Conservation (phyloP, 495 filamentous ascomycete species). For the Stereocaulon alpinum region DNA sequence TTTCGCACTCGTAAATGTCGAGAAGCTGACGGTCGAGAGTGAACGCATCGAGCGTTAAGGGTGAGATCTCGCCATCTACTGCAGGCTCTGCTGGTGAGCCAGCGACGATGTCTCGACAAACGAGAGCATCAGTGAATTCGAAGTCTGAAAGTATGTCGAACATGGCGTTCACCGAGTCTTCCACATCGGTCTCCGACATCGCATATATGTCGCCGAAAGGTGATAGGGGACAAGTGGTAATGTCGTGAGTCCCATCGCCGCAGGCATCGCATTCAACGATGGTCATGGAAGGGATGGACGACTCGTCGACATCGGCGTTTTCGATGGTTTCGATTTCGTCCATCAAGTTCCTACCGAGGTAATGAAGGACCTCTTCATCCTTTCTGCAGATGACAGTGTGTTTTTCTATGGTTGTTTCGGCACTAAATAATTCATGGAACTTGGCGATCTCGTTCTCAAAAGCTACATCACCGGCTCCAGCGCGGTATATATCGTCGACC, state of each 20-base stretch:
- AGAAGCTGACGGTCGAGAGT: neutral
- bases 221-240: too few relatives aligned
- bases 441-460: neutral
- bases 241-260: too few relatives aligned
- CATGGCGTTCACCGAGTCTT: too few relatives aligned
- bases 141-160: too few relatives aligned
- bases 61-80: neutral
- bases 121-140: neutral
- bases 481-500: neutral
- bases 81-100: neutral
- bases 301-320: neutral
- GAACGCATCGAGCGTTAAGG: neutral
- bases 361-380: neutral
- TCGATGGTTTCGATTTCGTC: neutral
- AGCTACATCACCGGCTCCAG: neutral
- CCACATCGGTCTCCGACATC: too few relatives aligned
- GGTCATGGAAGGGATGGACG: too few relatives aligned
- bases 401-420: neutral
- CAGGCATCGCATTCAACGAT: too few relatives aligned
- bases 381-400: neutral
- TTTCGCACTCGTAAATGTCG: too few relatives aligned
- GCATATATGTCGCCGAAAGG: too few relatives aligned
- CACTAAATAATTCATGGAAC: neutral
- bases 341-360: neutral
- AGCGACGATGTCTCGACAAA: neutral